Percentiles rank a stretch among this genome's conserved stretches.
These are phyloP conservation scores for Aureobasidium sp. DNA, from an alignment of 2,329 filamentous ascomycete species.

Conservation along the genomic window DNA sequence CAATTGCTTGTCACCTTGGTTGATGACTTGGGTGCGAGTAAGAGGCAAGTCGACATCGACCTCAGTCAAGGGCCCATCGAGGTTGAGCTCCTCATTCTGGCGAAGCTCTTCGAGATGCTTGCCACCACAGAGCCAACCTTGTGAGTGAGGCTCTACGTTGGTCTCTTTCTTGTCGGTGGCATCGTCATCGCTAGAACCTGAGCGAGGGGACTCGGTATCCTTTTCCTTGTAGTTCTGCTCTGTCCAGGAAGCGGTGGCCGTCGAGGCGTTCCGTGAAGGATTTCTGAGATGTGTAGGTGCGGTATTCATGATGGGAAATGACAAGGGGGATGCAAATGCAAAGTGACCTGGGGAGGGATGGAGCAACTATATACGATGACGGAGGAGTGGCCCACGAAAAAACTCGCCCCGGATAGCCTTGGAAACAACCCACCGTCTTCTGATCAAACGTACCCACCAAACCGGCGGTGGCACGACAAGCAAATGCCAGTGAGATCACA, in stretches of 20 bases:
- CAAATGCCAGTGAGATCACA: conserved; percentile 14
- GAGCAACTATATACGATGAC: conserved; percentile 12
- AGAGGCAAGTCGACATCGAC: conserved; percentile 46
- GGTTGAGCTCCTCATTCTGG: conserved; percentile 26
- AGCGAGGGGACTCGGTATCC: conserved; percentile 3
- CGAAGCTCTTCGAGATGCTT: conserved; percentile 30
- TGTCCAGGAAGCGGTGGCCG: neutral
- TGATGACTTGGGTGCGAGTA: conserved; percentile 38
- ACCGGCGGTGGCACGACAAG: conserved; percentile 6
- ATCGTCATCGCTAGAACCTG: neutral
- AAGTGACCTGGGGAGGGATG: neutral
- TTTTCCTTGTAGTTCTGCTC: conserved; percentile 12
- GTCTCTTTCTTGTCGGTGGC: conserved; percentile 9
- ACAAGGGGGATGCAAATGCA: conserved; percentile 2
- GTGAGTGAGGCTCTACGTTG: conserved; percentile 6
- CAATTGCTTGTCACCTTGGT: conserved; percentile 39
- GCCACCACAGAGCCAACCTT: conserved; percentile 31
- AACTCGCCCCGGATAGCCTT: conserved; percentile 10
- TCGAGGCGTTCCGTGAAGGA: neutral
- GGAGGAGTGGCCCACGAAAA: conserved; percentile 6
- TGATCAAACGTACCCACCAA: conserved; percentile 10
- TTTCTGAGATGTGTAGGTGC: conserved; percentile 4
- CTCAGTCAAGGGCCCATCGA: conserved; percentile 34
- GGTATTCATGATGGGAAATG: conserved; percentile 9
- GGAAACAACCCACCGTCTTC: conserved; percentile 5